Conservation (phyloP, 352 stramenopile species). For the Phytophthora sojae region DNA sequence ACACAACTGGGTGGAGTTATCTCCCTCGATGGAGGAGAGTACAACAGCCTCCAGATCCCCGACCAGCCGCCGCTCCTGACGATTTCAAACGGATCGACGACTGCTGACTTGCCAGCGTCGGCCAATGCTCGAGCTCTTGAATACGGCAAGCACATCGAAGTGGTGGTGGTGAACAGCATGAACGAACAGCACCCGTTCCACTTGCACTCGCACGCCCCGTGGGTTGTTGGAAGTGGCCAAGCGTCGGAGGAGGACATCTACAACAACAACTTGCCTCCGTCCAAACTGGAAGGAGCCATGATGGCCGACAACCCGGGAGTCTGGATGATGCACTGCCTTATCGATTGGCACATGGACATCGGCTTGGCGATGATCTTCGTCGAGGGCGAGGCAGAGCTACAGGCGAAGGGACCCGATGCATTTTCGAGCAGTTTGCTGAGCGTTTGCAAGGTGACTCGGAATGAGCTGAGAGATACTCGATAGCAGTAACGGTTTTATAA, state of each 20-base stretch:
- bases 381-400: conserved; percentile 12
- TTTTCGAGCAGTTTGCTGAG: conserved; percentile 13
- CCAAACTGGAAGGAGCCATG: conserved; percentile 22
- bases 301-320: conserved; percentile 29
- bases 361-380: conserved; percentile 25
- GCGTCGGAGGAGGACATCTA: conserved; percentile 17
- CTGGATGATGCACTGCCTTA: conserved; percentile 41
- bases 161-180: conserved; percentile 38
- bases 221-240: conserved; percentile 34
- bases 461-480: too few relatives aligned
- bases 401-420: not conserved
- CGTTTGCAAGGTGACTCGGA: conserved; percentile 1
- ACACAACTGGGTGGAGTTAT: conserved; percentile 18
- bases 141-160: conserved; percentile 35
- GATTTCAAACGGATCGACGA: conserved; percentile 23
- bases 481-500: too few relatives aligned
- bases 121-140: conserved; percentile 24
- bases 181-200: conserved; percentile 44
- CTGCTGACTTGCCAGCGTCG: conserved; percentile 15
- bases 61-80: conserved; percentile 25
- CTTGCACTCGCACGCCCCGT: conserved; percentile 36
- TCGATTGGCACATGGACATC: conserved; percentile 33
- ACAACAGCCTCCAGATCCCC: conserved; percentile 26
- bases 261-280: conserved; percentile 4
- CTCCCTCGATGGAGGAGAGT: conserved; percentile 34